Conservation (phyloP, 2,329 filamentous ascomycete genomes). For the Ophiocordyceps camponoti-leonardi region DNA sequence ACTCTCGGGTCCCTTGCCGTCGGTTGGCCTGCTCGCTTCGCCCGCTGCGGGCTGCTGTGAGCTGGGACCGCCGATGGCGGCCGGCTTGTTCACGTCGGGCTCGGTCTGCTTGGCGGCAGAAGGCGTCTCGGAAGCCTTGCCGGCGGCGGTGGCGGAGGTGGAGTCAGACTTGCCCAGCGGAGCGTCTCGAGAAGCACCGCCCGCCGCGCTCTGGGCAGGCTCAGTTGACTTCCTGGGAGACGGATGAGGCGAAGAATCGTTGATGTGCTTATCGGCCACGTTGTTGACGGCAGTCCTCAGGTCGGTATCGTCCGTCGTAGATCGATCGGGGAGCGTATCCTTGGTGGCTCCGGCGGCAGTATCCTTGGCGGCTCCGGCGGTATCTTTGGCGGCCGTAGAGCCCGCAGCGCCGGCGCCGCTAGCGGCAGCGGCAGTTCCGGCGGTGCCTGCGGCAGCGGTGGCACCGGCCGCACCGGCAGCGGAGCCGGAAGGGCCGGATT, state of each 20-base stretch:
- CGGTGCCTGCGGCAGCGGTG: conserved; percentile 4
- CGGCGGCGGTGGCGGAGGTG: conserved; percentile 16
- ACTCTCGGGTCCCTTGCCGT: not conserved
- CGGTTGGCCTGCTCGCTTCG: not conserved
- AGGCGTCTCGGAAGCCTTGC: conserved; percentile 9
- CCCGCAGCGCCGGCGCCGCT: conserved; percentile 18
- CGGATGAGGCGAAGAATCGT: conserved; percentile 32
- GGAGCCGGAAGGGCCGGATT: too few relatives aligned
- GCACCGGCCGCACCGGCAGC: too few relatives aligned
- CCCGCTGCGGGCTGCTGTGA: not conserved
- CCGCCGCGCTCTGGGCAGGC: conserved; percentile 15
- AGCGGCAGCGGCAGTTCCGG: conserved; percentile 21
- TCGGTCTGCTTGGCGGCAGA: not conserved
- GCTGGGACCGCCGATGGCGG: not conserved
- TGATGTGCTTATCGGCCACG: conserved; percentile 26
- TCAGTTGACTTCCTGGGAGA: conserved; percentile 21
- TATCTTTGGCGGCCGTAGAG: conserved; percentile 17
- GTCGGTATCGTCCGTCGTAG: not conserved
- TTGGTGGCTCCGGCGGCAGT: too few relatives aligned
- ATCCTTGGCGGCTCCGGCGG: not conserved
- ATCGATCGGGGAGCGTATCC: not conserved
- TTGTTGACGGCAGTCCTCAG: conserved; percentile 13
- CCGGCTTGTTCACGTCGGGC: not conserved
- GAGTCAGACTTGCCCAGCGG: too few relatives aligned
- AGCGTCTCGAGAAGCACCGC: too few relatives aligned